phyloP scores from a whole-genome alignment of 1,284 basidiomycete genomes.

The Ganoderma resinaceum region DNA sequence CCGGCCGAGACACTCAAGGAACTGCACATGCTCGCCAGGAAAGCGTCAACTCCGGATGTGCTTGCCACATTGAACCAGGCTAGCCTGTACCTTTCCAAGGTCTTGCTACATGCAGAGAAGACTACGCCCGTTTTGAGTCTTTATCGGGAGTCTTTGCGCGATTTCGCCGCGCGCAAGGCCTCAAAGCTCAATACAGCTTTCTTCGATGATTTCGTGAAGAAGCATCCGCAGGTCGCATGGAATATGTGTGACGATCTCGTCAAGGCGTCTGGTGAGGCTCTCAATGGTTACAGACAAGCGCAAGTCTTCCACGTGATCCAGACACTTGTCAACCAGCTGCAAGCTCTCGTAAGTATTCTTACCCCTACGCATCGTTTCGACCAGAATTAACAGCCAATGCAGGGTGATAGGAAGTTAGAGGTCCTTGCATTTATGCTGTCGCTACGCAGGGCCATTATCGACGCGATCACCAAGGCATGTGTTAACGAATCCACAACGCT shows the following conservation, averaged over 20 bases:
- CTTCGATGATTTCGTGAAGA: conserved; percentile 81
- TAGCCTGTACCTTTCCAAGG: conserved; percentile 76
- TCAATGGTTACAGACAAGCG: conserved; percentile 78
- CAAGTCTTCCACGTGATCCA: conserved; percentile 83
- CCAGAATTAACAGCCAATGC: not conserved
- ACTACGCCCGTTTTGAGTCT: conserved; percentile 53
- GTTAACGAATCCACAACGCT: conserved; percentile 51
- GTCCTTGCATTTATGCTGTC: conserved; percentile 56
- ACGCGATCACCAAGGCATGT: conserved; percentile 60
- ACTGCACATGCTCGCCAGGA: conserved; percentile 80
- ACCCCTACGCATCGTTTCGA: not conserved
- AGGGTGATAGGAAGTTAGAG: conserved; percentile 32
- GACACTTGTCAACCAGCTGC: conserved; percentile 66
- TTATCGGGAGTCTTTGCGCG: conserved; percentile 76
- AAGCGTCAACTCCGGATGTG: conserved; percentile 70
- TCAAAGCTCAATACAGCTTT: conserved; percentile 80
- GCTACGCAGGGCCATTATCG: conserved; percentile 59
- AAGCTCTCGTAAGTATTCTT: conserved; percentile 52
- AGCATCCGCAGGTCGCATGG: conserved; percentile 78
- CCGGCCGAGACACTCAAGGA: conserved; percentile 61
- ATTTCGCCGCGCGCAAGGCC: conserved; percentile 85
- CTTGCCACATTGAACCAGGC: conserved; percentile 70
- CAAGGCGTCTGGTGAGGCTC: conserved; percentile 59
- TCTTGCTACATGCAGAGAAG: conserved; percentile 56
- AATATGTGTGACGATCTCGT: conserved; percentile 65